Base-by-base conservation (phyloP, 2,329 filamentous ascomycete species). In the Zasmidium angulare region DNA sequence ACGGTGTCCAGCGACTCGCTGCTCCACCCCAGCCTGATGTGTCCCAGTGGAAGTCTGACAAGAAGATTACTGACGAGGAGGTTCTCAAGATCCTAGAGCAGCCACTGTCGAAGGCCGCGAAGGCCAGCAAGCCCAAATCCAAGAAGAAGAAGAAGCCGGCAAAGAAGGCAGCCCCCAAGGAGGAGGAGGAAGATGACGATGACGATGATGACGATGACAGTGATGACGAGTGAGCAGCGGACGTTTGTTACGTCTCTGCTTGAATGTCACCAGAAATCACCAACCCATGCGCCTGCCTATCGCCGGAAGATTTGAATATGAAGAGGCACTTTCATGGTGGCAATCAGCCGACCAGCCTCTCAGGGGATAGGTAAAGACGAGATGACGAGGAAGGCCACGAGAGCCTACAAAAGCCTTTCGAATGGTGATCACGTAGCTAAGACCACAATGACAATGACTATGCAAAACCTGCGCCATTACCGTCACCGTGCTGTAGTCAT, bases 31-130 rank as follows among this genome's bases (percentile, higher is more conserved):
- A 87, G 21, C 83, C 89, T 64, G 91, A 98, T 73, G 76, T 95
- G 63, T 85, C 83, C 74, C 92, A 93, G 81, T 86, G 89, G 83
- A 89, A 96, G 85, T 89, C 91, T 31, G 93, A 98, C 77, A 98
- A 98, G 86, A 97, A 97, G 85, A 96, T 99, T 72, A 89, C 87
- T 67, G 93, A 98, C 66, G 91, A 96, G 81, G 93, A 98, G 80
- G 84, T 99, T 67, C 86, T 98, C 69, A 91, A 95, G 83, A 93
- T 98, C 66, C 84, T 99, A 53, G 92, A 95, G 79, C 90, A 90
- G 77, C 93, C 93, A 29, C 79, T 96, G 69, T 79, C 82, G 62
- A 85, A 84, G 73, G 79, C 82, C 21, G 79, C n/a, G n/a, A n/a
- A n/a, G n/a, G n/a, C 81, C 47, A 79, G 79, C 54, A 82, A 88